Conservation (phyloP, 768 basidiomycete species). For the Mycena epipterygia region DNA sequence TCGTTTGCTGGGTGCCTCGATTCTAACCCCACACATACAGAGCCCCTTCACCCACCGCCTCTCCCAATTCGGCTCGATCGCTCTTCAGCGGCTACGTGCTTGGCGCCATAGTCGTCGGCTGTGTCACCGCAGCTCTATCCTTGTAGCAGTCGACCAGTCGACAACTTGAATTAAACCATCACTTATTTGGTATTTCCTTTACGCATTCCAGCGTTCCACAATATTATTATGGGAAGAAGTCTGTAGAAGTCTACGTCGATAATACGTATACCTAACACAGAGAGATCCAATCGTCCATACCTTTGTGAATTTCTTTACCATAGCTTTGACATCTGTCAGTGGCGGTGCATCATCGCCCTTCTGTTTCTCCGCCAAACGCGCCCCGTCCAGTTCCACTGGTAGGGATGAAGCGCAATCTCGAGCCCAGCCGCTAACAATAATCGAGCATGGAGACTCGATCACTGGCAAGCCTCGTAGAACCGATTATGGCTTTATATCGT, state of each 20-base stretch:
- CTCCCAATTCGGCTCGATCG: background rate
- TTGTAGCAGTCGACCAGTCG: background rate
- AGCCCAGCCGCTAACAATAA: background rate
- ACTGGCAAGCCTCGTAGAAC: conserved; percentile 37
- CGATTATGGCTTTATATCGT: conserved; percentile 59
- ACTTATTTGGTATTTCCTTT: too few relatives aligned
- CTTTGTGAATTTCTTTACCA: too few relatives aligned
- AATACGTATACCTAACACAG: too few relatives aligned
- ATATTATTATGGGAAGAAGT: too few relatives aligned
- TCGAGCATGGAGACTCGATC: background rate
- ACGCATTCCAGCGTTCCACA: too few relatives aligned
- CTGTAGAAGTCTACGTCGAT: too few relatives aligned
- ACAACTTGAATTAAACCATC: too few relatives aligned
- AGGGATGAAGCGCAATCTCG: background rate
- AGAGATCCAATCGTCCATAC: too few relatives aligned
- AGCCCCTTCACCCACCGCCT: conserved; percentile 1
- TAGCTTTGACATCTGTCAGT: too few relatives aligned
- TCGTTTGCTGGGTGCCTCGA: background rate
- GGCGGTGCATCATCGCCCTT: background rate
- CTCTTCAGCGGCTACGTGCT: background rate
- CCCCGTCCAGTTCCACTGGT: too few relatives aligned
- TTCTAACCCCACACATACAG: background rate
- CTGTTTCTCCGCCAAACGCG: too few relatives aligned
- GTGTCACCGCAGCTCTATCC: conserved; percentile 7
- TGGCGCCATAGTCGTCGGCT: background rate